phyloP scores from a whole-genome alignment of 2,329 filamentous ascomycete genomes.

The Beauveria bassiana region DNA sequence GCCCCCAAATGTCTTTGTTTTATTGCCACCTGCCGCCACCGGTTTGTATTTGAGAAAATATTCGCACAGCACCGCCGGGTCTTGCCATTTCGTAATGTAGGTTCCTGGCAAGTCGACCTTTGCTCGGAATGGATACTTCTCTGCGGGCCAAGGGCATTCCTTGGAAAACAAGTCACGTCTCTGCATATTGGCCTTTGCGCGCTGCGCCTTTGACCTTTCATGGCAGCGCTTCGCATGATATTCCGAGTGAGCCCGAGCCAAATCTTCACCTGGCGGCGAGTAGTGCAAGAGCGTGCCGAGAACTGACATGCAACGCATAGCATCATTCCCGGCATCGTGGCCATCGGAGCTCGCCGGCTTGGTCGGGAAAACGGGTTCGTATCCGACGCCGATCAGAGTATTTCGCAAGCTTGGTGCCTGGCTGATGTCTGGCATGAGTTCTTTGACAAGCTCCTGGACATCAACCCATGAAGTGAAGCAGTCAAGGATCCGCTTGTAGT shows the following conservation, averaged over 20 bases:
- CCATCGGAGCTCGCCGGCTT: background rate
- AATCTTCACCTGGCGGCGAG: background rate
- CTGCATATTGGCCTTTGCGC: background rate
- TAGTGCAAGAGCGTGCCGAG: background rate
- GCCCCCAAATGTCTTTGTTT: background rate
- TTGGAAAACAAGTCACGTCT: background rate
- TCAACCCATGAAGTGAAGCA: slow-evolving; percentile 7
- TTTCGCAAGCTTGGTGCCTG: slow-evolving; percentile 3
- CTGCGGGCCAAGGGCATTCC: background rate
- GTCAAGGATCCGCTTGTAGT: background rate
- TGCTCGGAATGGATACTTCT: background rate
- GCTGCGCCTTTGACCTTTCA: background rate
- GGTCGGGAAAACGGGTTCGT: background rate
- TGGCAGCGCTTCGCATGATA: background rate
- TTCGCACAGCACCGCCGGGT: background rate
- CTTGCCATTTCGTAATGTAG: background rate
- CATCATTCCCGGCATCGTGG: slow-evolving; percentile 4
- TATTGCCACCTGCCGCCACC: slow-evolving; percentile 1
- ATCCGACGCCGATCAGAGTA: slow-evolving; percentile 3
- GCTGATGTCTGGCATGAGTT: background rate
- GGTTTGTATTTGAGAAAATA: slow-evolving; percentile 3
- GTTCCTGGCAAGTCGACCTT: slow-evolving; percentile 1
- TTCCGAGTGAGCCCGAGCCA: background rate
- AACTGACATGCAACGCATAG: background rate
- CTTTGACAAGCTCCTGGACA: background rate